Percentiles rank a stretch among this genome's conserved stretches.
phyloP scores from a whole-genome alignment of 495 filamentous ascomycete species.

The Talaromyces thailandensis region DNA sequence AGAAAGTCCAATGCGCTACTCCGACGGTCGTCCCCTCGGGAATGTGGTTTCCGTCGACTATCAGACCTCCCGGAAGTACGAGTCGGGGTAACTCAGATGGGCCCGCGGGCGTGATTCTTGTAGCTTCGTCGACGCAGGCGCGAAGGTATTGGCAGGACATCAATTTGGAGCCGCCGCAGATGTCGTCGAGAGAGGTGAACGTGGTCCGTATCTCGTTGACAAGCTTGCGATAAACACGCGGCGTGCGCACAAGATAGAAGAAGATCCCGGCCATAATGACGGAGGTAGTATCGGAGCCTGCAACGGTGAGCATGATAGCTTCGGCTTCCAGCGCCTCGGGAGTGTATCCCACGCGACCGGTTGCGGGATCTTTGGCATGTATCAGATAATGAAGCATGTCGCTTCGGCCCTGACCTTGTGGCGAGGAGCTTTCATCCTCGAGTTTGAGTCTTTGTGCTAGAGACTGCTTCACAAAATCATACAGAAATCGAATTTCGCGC shows the following conservation, averaged over 20 bases:
- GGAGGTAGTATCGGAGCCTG: constrained; percentile 42
- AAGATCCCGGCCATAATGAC: constrained; percentile 16
- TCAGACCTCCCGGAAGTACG: constrained; percentile 52
- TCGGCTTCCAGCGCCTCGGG: constrained; percentile 25
- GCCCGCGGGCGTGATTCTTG: constrained; percentile 63
- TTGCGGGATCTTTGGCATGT: constrained; percentile 18
- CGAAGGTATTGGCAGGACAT: constrained; percentile 22
- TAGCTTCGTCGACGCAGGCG: constrained; percentile 58
- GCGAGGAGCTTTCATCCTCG: neutral
- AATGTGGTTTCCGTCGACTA: constrained; percentile 45
- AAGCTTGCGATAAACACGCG: constrained; percentile 13
- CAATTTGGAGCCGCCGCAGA: constrained; percentile 27
- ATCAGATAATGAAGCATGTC: constrained; percentile 24
- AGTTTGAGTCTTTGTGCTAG: neutral
- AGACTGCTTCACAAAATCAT: constrained; percentile 5
- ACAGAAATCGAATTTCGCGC: neutral
- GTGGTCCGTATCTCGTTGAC: constrained; percentile 19
- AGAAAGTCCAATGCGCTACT: constrained; percentile 46
- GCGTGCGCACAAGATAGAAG: constrained; percentile 24
- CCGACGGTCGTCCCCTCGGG: constrained; percentile 47
- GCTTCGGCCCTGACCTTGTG: constrained; percentile 11
- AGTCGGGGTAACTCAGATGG: constrained; percentile 50
- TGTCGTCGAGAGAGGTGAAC: constrained; percentile 18
- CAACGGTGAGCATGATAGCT: constrained; percentile 22
- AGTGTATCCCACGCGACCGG: constrained; percentile 14